phyloP scores from a whole-genome alignment of 2,329 filamentous ascomycete species.

The Epichloe typhina region DNA sequence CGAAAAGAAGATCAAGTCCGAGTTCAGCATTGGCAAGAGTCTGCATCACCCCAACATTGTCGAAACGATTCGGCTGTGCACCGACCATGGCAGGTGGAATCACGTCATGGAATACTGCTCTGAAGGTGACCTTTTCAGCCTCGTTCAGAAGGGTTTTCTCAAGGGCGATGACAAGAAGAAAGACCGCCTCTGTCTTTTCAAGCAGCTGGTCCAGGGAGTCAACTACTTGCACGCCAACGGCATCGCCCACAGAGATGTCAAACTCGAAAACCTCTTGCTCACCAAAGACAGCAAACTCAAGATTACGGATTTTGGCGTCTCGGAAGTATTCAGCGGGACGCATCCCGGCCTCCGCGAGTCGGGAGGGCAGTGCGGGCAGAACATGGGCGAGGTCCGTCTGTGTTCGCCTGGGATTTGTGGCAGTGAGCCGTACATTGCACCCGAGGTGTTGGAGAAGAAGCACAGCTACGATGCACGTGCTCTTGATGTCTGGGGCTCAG shows the following conservation, averaged over 20 bases:
- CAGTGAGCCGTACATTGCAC: constrained; percentile 75
- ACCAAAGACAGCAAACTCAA: constrained; percentile 71
- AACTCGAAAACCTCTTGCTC: constrained; percentile 75
- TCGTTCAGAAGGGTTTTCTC: constrained; percentile 62
- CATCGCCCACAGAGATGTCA: constrained; percentile 84
- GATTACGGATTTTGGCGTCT: constrained; percentile 85
- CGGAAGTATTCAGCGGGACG: constrained; percentile 70
- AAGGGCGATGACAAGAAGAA: constrained; percentile 46
- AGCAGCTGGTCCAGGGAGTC: constrained; percentile 73
- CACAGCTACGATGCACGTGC: constrained; percentile 57
- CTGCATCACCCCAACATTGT: constrained; percentile 80
- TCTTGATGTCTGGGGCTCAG: constrained; percentile 77
- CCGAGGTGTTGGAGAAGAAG: constrained; percentile 64
- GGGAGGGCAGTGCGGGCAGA: constrained; percentile 58
- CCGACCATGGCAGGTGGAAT: constrained; percentile 64
- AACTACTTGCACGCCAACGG: constrained; percentile 71
- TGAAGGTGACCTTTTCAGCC: constrained; percentile 64
- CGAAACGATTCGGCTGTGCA: constrained; percentile 64
- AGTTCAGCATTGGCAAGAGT: constrained; percentile 78
- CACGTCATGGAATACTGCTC: constrained; percentile 90
- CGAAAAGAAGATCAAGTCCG: constrained; percentile 79
- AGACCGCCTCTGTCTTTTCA: constrained; percentile 75
- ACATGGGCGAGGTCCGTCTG: constrained; percentile 57
- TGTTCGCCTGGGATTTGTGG: constrained; percentile 74
- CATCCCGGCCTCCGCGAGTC: constrained; percentile 67